phyloP scores from a whole-genome alignment of 371 early-diverging fungal species.

The Mucor plumbeus region DNA sequence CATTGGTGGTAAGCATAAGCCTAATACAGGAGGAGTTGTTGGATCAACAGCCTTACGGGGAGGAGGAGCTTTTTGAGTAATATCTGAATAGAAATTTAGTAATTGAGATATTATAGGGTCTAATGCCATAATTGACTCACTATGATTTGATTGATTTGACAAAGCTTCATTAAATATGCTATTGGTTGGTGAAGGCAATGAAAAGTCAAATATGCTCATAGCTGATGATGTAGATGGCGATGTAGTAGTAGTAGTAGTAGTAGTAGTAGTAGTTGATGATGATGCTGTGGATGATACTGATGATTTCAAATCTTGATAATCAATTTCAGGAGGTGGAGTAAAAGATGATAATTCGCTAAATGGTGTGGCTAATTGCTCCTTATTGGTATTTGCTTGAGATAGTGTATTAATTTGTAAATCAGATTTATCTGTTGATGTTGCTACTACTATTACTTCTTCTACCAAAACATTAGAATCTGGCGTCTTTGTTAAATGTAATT shows the following conservation, averaged over 20 bases:
- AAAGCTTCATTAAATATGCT: not conserved
- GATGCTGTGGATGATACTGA: not conserved
- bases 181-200: not conserved
- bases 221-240: not conserved
- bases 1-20: conserved; percentile 11
- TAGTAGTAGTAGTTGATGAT: not conserved
- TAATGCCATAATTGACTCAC: conserved; percentile 1
- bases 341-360: not conserved
- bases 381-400: not conserved
- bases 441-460: not conserved
- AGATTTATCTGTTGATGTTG: not conserved
- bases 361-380: not conserved
- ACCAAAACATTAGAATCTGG: not conserved
- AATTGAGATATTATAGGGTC: conserved; percentile 7
- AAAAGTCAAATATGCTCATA: not conserved
- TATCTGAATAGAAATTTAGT: conserved; percentile 17
- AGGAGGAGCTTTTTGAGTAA: not conserved
- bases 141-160: conserved; percentile 3
- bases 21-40: not conserved
- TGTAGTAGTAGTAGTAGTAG: not conserved
- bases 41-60: not conserved
- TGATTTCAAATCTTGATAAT: not conserved
- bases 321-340: not conserved
- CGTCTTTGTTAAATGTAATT: conserved; percentile 11
- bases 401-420: not conserved